These are phyloP conservation scores for Fusarium bulbicola DNA, from an alignment of 2,329 filamentous ascomycete species.

Conservation along the genomic window DNA sequence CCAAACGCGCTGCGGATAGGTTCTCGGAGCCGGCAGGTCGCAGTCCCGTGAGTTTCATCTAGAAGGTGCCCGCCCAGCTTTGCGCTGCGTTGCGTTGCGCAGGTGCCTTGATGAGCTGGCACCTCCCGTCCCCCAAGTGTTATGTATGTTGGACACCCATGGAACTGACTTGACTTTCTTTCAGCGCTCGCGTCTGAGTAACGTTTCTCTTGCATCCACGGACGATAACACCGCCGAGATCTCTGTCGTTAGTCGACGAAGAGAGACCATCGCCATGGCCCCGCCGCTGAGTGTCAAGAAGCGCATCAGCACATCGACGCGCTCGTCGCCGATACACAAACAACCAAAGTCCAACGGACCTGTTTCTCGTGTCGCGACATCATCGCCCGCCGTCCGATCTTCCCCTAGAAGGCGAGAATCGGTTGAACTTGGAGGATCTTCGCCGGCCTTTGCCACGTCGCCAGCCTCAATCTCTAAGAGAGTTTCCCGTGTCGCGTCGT, in stretches of 20 bases:
- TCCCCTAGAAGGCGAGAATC: neutral
- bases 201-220: conserved; percentile 13
- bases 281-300: neutral
- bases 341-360: neutral
- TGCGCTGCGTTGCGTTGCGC: neutral
- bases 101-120: neutral
- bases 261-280: conserved; percentile 15
- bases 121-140: neutral
- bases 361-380: neutral
- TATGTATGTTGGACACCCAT: no score
- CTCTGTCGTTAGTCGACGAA: neutral
- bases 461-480: neutral
- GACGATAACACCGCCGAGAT: conserved; percentile 12
- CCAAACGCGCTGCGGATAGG: conserved; percentile 17
- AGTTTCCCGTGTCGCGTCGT: neutral
- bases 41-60: conserved; percentile 28
- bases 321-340: neutral
- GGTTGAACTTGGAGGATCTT: neutral
- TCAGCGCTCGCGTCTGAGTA: conserved; percentile 25
- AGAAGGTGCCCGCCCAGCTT: neutral
- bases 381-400: neutral
- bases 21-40: conserved; percentile 14
- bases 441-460: neutral
- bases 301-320: neutral
- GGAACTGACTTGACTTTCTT: neutral